Evolutionary conservation across 1,284 basidiomycete genomes (phyloP).

Genomic region (Erythrobasidium hasegawianum): DNA sequence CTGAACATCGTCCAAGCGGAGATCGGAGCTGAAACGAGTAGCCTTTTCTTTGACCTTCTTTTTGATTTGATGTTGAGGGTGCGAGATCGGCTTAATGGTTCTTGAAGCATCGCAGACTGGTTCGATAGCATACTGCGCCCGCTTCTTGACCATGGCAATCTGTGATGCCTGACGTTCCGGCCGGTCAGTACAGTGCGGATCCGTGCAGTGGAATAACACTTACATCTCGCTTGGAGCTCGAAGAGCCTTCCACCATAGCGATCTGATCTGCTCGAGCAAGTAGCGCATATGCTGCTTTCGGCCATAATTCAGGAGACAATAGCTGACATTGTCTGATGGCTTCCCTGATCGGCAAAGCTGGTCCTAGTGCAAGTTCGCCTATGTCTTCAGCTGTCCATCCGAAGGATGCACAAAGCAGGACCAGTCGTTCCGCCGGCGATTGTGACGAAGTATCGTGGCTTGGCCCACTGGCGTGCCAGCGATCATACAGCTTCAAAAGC

Average conservation of each 20-base stretch:
- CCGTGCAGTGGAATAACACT: too few relatives aligned
- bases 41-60: slow-evolving; percentile 27
- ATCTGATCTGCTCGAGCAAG: slow-evolving; percentile 57
- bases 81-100: slow-evolving; percentile 23
- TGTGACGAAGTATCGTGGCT: neutral
- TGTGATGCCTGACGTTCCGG: neutral
- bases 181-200: neutral
- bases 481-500: slow-evolving; percentile 28
- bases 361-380: slow-evolving; percentile 60
- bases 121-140: slow-evolving; percentile 16
- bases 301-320: slow-evolving; percentile 8
- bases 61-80: slow-evolving; percentile 23
- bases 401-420: slow-evolving; percentile 59
- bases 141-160: slow-evolving; percentile 11
- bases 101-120: slow-evolving; percentile 6
- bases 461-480: neutral
- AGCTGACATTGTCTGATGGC: slow-evolving; percentile 60
- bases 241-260: slow-evolving; percentile 61
- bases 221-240: too few relatives aligned
- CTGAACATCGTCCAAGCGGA: slow-evolving; percentile 27
- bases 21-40: slow-evolving; percentile 23
- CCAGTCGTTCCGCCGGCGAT: slow-evolving; percentile 38
- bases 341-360: slow-evolving; percentile 76
- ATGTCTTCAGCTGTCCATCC: slow-evolving; percentile 56
- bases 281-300: slow-evolving; percentile 42